Evolutionary conservation across 768 basidiomycete genomes (phyloP), one percentile per base, ranked within the genome.

Genomic region (Hygrocybe coccinea): DNA sequence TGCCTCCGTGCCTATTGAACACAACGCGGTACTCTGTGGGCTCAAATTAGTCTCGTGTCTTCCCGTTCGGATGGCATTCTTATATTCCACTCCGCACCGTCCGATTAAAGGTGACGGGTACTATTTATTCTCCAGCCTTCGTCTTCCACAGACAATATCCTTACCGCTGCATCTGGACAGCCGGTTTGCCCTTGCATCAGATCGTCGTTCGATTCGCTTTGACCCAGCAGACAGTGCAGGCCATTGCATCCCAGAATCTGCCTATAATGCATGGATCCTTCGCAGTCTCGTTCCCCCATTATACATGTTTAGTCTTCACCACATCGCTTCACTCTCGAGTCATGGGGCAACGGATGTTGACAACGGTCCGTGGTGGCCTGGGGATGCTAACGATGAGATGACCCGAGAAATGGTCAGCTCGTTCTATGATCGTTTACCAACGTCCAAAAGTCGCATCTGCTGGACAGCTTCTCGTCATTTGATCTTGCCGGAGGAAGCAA

Each of bases 151-250:
- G 4, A 25, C 61, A 5, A 76, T 69, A 4, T 61, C 71, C 2
- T 65, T 82, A 0, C 79, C 79, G 0, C 68, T 76, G 1, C 79
- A 82, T 58, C 62, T 80, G 7, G 73, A 72, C 50, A 78, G 74
- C 1, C 73, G 77, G 0, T 80, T 79, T 57, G 69, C 75, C 41
- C 63, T 80, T 5, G 71, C 79, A 0, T 70, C 76, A 2, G 79
- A 82, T 60, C 64, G 79, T 36, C 62, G 79, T 36, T 67, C 70
- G 21, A 74, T 79, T 34, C 71, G 76, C 6, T 68, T 75, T 39
- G 78, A 79, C 59, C 68, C 66, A 4, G 67, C 67, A 19, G 62
- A 61, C 33, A 38, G 47, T 24, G 11, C 22, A 25, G 47, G 47
- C 22, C 22, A 25, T 25, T 21, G 47, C n/a, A n/a, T 49, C 47